These are phyloP conservation scores for Ganoderma meredithae DNA, from an alignment of 1,284 basidiomycete species.

Conservation along the genomic window DNA sequence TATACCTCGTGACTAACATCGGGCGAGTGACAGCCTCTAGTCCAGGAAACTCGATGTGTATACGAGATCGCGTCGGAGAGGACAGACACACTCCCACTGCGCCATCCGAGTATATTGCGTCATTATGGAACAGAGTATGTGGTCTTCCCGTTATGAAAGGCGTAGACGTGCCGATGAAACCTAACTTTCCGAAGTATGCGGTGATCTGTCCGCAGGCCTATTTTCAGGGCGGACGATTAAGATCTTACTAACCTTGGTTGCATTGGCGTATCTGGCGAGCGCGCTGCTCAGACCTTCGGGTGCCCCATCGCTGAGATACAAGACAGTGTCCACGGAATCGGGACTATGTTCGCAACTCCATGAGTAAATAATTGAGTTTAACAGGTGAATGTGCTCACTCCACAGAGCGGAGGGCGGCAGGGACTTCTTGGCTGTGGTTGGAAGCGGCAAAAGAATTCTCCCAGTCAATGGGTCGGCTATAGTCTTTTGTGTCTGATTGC, in stretches of 20 bases:
- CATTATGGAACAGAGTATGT: constrained; percentile 76
- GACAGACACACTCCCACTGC: constrained; percentile 67
- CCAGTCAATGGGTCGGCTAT: constrained; percentile 51
- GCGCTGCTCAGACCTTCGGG: constrained; percentile 67
- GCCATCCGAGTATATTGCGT: constrained; percentile 66
- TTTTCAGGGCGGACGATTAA: not conserved
- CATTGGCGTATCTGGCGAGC: constrained; percentile 54
- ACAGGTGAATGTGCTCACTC: constrained; percentile 42
- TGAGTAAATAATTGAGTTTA: not conserved
- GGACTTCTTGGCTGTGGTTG: constrained; percentile 40
- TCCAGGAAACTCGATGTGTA: constrained; percentile 57
- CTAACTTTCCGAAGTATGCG: constrained; percentile 53
- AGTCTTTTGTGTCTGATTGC: constrained; percentile 18
- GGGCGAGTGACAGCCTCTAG: constrained; percentile 59
- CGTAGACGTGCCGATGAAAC: constrained; percentile 79
- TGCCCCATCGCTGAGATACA: constrained; percentile 70
- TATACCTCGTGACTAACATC: constrained; percentile 65
- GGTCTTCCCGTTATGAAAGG: constrained; percentile 87
- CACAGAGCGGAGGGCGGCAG: constrained; percentile 45
- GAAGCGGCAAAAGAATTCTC: constrained; percentile 55
- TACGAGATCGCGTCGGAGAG: constrained; percentile 33
- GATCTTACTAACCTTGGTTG: constrained; percentile 54
- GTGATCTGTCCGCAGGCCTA: constrained; percentile 2
- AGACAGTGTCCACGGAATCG: constrained; percentile 52
- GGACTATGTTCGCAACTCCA: constrained; percentile 38